Percentiles rank a stretch among this genome's conserved stretches.
phyloP scores from a whole-genome alignment of 2,329 filamentous ascomycete genomes.

The Fusarium devonianum region DNA sequence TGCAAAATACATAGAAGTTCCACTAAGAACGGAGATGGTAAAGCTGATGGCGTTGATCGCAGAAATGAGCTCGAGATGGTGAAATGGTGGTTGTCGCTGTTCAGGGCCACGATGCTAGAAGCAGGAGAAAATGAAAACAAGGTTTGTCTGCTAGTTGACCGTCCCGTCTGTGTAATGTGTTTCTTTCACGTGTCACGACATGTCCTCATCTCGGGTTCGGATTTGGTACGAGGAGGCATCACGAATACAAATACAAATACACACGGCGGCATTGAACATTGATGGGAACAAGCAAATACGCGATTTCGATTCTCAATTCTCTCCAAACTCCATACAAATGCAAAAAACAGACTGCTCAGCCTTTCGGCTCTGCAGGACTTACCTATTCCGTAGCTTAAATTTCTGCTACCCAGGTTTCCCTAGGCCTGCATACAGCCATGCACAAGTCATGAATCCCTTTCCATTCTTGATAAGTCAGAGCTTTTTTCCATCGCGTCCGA shows the following conservation, averaged over 20 bases:
- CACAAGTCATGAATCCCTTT: conserved; percentile 36
- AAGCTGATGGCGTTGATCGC: conserved; percentile 7
- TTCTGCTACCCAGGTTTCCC: conserved; percentile 6
- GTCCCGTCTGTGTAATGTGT: conserved; percentile 1
- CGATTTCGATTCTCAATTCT: not conserved
- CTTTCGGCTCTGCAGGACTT: not conserved
- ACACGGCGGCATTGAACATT: not conserved
- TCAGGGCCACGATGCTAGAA: not conserved
- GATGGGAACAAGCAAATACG: not conserved
- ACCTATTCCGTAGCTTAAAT: conserved; percentile 17
- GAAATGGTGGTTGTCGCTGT: not conserved
- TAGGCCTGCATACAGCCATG: conserved; percentile 1
- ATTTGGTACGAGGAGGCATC: not conserved
- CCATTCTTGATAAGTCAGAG: conserved; percentile 76
- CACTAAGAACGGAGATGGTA: conserved; percentile 20
- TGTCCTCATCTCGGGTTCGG: conserved; percentile 19
- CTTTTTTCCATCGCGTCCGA: conserved; percentile 97
- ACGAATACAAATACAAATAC: not conserved
- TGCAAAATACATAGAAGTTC: conserved; percentile 2
- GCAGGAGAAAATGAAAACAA: not conserved
- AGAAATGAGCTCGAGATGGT: conserved; percentile 3
- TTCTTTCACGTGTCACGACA: conserved; percentile 24
- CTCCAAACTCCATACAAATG: not conserved
- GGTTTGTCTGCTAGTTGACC: conserved; percentile 1
- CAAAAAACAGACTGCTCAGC: not conserved